phyloP scores from a whole-genome alignment of 2,329 filamentous ascomycete species.

The Aureobasidium melanogenum region DNA sequence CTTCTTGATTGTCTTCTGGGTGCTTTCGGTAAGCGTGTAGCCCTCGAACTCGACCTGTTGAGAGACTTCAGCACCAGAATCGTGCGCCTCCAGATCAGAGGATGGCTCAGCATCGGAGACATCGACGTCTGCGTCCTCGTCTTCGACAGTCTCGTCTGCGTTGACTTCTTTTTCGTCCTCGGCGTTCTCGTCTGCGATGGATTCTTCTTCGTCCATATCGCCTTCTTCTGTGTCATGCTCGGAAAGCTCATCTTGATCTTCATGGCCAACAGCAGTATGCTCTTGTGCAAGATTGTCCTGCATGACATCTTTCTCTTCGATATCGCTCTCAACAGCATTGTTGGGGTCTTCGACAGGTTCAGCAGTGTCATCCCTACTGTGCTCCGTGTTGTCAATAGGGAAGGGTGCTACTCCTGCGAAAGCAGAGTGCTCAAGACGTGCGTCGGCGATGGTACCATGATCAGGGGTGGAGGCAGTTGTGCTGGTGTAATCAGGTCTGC shows the following conservation, averaged over 20 bases:
- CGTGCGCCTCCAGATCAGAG: not conserved
- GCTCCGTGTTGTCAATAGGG: not conserved
- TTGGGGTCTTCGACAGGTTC: not conserved
- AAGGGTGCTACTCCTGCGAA: not conserved
- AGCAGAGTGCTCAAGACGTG: not conserved
- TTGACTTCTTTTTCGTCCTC: too few relatives aligned
- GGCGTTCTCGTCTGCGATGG: too few relatives aligned
- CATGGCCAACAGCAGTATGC: not conserved
- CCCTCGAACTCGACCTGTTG: not conserved
- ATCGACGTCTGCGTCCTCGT: not conserved
- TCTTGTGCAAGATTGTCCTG: not conserved
- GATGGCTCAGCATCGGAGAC: not conserved
- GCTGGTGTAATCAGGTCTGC: not conserved
- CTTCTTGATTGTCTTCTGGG: not conserved
- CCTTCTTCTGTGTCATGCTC: not conserved
- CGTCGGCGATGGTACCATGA: not conserved
- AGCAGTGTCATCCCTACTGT: too few relatives aligned
- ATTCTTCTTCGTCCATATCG: not conserved
- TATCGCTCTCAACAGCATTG: not conserved
- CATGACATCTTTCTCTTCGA: not conserved
- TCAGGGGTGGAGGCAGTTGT: not conserved
- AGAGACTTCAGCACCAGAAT: not conserved
- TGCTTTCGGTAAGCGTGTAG: not conserved
- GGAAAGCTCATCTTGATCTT: conserved; percentile 6
- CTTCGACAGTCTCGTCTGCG: not conserved